Evolutionary conservation across 352 stramenopile genomes (phyloP).

Genomic region (Globisporangium splendens): DNA sequence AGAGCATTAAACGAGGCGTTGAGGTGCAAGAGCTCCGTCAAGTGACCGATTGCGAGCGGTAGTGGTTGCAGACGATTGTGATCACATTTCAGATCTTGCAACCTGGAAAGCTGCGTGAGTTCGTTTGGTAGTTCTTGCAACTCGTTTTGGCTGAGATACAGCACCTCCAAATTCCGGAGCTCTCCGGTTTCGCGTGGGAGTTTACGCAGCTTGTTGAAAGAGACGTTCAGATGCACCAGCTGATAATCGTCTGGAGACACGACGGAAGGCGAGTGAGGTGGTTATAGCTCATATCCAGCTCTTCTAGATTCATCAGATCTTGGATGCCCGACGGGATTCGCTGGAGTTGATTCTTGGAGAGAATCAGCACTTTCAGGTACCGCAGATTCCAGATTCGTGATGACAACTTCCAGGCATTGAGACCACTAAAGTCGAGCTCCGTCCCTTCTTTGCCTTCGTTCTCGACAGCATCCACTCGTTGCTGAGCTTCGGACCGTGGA

Average conservation of each 20-base stretch:
- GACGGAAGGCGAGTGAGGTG: slow-evolving; percentile 52
- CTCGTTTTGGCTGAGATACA: slow-evolving; percentile 40
- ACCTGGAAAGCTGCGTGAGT: slow-evolving; percentile 25
- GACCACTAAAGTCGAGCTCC: slow-evolving; percentile 42
- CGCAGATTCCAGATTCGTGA: slow-evolving; percentile 73
- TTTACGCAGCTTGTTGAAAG: slow-evolving; percentile 34
- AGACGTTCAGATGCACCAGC: slow-evolving; percentile 44
- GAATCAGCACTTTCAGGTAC: slow-evolving; percentile 31
- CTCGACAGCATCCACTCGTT: slow-evolving; percentile 49
- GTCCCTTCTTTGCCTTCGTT: slow-evolving; percentile 22
- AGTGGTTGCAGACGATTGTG: slow-evolving; percentile 33
- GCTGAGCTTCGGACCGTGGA: slow-evolving; percentile 55
- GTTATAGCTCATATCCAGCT: slow-evolving; percentile 61
- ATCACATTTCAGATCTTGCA: slow-evolving; percentile 35
- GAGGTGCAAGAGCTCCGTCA: slow-evolving; percentile 32
- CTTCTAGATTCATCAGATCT: slow-evolving; percentile 49
- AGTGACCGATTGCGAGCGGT: slow-evolving; percentile 30
- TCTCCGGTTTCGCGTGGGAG: slow-evolving; percentile 38
- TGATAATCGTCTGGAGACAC: slow-evolving; percentile 62
- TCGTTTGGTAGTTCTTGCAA: slow-evolving; percentile 38
- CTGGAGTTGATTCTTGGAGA: slow-evolving; percentile 47
- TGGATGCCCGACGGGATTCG: slow-evolving; percentile 72
- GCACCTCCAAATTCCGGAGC: slow-evolving; percentile 29
- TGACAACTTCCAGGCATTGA: slow-evolving; percentile 53
- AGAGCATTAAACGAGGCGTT: slow-evolving; percentile 50